Percentiles rank a stretch among this genome's conserved stretches.
Conservation (phyloP, 441 rosid genomes). For the Arabidopsis lyrata region DNA sequence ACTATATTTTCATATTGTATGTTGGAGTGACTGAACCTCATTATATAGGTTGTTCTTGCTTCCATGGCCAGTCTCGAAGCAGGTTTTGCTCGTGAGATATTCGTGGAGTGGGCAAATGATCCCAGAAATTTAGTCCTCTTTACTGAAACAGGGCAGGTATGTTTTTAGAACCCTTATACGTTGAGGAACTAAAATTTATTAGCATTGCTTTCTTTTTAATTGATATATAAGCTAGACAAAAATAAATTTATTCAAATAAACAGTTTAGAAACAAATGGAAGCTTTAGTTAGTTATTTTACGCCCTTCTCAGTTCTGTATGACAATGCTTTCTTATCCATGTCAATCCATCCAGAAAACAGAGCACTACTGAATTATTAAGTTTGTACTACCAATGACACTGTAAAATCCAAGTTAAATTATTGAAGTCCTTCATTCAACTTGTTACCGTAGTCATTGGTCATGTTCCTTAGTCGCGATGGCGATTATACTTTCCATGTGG, state of each 20-base stretch:
- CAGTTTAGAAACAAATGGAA: not conserved
- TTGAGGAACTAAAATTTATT: constrained; percentile 27
- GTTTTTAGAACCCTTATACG: not conserved
- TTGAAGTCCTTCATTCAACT: not conserved
- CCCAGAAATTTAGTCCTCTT: constrained; percentile 84
- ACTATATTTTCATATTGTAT: constrained; percentile 5
- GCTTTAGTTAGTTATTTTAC: not conserved
- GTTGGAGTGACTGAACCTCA: constrained; percentile 39
- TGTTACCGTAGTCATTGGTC: not conserved
- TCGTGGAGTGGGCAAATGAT: constrained; percentile 95
- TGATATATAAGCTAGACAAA: not conserved
- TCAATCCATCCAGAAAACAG: not conserved
- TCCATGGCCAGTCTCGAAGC: constrained; percentile 99
- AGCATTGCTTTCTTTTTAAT: not conserved
- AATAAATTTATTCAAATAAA: not conserved
- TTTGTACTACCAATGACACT: not conserved
- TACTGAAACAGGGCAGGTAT: constrained; percentile 97
- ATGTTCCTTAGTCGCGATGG: not conserved
- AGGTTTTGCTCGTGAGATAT: constrained; percentile 95
- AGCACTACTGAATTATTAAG: not conserved
- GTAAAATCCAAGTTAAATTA: not conserved
- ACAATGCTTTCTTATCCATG: not conserved
- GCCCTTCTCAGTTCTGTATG: not conserved
- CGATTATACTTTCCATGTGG: not conserved
- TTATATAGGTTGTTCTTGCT: constrained; percentile 82